These are phyloP conservation scores for Avicennia marina DNA, from an alignment of 257 asterid genomes.

Conservation along the genomic window DNA sequence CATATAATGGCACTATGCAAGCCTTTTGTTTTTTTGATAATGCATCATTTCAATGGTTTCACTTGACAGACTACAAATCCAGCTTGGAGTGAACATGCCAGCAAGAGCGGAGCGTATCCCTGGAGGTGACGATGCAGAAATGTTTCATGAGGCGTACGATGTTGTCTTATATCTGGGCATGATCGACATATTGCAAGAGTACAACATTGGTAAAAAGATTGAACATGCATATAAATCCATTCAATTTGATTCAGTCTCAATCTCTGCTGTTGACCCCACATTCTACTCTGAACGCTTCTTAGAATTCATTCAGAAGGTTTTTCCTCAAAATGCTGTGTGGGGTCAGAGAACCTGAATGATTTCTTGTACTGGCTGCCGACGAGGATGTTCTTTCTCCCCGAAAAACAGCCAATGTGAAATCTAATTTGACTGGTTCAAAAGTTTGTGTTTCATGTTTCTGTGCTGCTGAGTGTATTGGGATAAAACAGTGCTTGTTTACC, in stretches of 20 bases:
- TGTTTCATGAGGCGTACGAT: slow-evolving; percentile 86
- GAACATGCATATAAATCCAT: slow-evolving; percentile 83
- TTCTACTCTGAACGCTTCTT: slow-evolving; percentile 81
- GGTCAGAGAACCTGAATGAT: slow-evolving; percentile 20
- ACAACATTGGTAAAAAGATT: slow-evolving; percentile 78
- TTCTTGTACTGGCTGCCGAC: too few relatives aligned
- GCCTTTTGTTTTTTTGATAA: background rate
- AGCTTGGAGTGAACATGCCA: slow-evolving; percentile 97
- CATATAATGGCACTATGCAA: too few relatives aligned
- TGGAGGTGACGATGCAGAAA: slow-evolving; percentile 27
- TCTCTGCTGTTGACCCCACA: slow-evolving; percentile 90
- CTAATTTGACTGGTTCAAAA: too few relatives aligned
- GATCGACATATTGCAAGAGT: slow-evolving; percentile 93
- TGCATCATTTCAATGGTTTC: background rate
- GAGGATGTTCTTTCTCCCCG: too few relatives aligned
- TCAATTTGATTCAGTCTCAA: slow-evolving; percentile 75
- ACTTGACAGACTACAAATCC: slow-evolving; percentile 80
- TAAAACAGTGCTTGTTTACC: too few relatives aligned
- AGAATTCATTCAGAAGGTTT: slow-evolving; percentile 79
- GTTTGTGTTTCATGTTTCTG: too few relatives aligned
- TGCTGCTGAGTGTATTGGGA: too few relatives aligned
- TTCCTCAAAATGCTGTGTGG: slow-evolving; percentile 45
- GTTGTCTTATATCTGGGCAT: slow-evolving; percentile 88
- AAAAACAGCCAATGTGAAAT: too few relatives aligned
- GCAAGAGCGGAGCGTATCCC: slow-evolving; percentile 86